These are phyloP conservation scores for Phytopythium kandeliae DNA, from an alignment of 352 stramenopile species.

Conservation along the genomic window DNA sequence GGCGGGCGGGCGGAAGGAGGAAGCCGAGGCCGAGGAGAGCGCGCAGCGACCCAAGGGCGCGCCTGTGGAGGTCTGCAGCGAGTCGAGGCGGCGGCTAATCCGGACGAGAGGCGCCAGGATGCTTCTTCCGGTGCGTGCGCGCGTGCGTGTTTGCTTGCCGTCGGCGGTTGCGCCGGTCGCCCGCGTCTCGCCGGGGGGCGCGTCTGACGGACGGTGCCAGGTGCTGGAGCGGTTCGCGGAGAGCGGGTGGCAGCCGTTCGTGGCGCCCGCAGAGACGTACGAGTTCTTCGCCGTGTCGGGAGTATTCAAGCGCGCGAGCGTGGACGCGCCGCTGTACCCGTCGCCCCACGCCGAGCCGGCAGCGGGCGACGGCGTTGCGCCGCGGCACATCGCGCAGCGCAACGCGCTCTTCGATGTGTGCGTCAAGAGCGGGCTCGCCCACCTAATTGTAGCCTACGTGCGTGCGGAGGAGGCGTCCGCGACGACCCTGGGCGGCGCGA, in stretches of 20 bases:
- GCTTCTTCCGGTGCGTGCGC: slow-evolving; percentile 32
- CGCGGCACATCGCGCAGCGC: slow-evolving; percentile 45
- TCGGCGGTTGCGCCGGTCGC: background rate
- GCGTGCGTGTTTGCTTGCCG: too few relatives aligned
- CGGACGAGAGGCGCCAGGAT: slow-evolving; percentile 12
- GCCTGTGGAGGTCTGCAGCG: too few relatives aligned
- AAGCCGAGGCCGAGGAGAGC: background rate
- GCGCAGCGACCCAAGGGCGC: too few relatives aligned
- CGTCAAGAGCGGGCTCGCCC: slow-evolving; percentile 57
- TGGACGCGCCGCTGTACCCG: slow-evolving; percentile 47
- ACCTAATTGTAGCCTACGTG: slow-evolving; percentile 72
- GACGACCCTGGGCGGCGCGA: slow-evolving; percentile 18
- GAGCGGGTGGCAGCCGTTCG: slow-evolving; percentile 72
- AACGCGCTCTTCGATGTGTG: slow-evolving; percentile 76
- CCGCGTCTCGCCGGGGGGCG: background rate
- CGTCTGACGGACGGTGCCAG: slow-evolving; percentile 11
- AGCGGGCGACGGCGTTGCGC: slow-evolving; percentile 13
- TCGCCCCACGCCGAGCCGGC: slow-evolving; percentile 16
- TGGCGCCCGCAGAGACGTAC: slow-evolving; percentile 77
- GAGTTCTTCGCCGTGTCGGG: slow-evolving; percentile 81
- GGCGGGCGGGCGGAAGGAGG: too few relatives aligned
- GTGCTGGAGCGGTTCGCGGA: slow-evolving; percentile 78
- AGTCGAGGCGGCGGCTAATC: too few relatives aligned
- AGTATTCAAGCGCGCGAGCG: slow-evolving; percentile 56
- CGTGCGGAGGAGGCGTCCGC: slow-evolving; percentile 25